phyloP scores from a whole-genome alignment of 352 stramenopile genomes.

The Phytophthora europaea region DNA sequence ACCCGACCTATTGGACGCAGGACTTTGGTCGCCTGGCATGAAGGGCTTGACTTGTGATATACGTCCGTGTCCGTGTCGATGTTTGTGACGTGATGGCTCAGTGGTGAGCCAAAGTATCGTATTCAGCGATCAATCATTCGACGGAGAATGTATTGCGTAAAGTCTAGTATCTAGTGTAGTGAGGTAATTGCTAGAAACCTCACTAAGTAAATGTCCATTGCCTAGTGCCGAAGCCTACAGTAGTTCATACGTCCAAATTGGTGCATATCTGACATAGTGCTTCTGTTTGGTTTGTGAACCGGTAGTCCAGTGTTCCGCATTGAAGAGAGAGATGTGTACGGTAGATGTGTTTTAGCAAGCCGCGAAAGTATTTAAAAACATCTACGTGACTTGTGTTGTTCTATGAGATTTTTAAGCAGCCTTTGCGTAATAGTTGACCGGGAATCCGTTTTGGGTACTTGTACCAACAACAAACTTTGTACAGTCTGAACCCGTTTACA shows the following conservation, averaged over 20 bases:
- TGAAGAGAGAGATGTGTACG: too few species aligned
- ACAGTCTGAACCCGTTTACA: too few species aligned
- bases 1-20: constrained; percentile 48
- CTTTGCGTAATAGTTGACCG: too few species aligned
- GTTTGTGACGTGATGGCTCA: constrained; percentile 25
- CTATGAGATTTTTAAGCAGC: too few species aligned
- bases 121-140: constrained; percentile 5
- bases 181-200: neutral
- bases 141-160: constrained; percentile 2
- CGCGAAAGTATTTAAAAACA: too few species aligned
- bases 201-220: neutral
- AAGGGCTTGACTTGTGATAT: constrained; percentile 13
- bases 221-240: neutral
- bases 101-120: constrained; percentile 26
- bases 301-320: too few species aligned
- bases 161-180: constrained; percentile 2
- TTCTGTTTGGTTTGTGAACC: neutral
- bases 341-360: too few species aligned
- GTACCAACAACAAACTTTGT: too few species aligned
- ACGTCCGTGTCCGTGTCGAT: constrained; percentile 7
- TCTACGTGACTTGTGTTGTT: too few species aligned
- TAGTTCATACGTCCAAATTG: neutral
- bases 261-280: neutral
- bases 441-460: too few species aligned
- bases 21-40: constrained; percentile 37